Evolutionary conservation across 345 rosid species (phyloP), one percentile per base, ranked within the genome.

Genomic region (Sonneratia caseolaris): DNA sequence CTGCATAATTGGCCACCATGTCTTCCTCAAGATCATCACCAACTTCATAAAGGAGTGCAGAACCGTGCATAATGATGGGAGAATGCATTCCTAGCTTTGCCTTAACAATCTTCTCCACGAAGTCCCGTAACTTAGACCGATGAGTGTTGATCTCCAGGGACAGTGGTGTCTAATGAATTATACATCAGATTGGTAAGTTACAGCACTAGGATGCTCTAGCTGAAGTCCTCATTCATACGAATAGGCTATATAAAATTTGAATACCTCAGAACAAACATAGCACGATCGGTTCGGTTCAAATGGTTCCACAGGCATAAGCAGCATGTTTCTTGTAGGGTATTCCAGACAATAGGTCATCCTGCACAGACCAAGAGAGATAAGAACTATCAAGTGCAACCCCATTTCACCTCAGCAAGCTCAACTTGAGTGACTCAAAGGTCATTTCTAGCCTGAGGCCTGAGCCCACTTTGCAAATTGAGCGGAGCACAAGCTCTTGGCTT

Each of bases 301-400:
- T 76, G 99, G 99, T 76, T 92, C 96, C 69, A 90, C 86, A 12
- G 99, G 99, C 98, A 96, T 86, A 68, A 96, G 96, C 74, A 96
- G 92, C 96, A 92, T 84, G 84, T 96, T 91, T 81, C 56, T 86
- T 35, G 86, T 78, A 56, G 90, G 86, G 83, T 92, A 92, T 79
- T 96, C 97, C 69, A 96, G 84, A 85, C 98, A 96, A 76, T 90
- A 96, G 48, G 99, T 92, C 96, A 87, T 90, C 86, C 99, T 96
- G 82, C 76, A 78, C 22, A 40, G 37, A 19, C 68, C 21, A 64
- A 66, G 12, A 68, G 36, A 68, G 32, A 10, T 21, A 4, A 68
- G 12, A 68, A 68, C 24, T 37, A 66, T 32, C 24, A 57, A 57
- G 32, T 5, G 64, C 64, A 57, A 22, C 27, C 27, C 16, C 36